phyloP scores from a whole-genome alignment of 345 rosid species.

The Eucalyptus urophylla region DNA sequence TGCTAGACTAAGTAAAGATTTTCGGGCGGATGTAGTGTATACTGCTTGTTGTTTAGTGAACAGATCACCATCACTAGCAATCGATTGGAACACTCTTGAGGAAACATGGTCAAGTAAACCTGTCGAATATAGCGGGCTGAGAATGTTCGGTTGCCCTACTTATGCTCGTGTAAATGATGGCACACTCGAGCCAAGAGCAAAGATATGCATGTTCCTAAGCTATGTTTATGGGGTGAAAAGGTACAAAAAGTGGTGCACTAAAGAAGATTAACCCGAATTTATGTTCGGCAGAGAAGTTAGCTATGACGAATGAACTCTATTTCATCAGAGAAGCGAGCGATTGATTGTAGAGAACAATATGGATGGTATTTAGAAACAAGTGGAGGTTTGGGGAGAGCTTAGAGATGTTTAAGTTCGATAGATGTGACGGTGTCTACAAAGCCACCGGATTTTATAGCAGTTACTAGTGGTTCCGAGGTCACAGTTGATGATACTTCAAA shows the following conservation, averaged over 20 bases:
- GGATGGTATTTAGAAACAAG: neutral
- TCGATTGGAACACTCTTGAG: no score
- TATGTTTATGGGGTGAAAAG: neutral
- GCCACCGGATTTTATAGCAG: rapidly evolving
- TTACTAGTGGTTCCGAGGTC: no score
- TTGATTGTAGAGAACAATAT: no score
- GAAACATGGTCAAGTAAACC: no score
- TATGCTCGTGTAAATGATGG: neutral
- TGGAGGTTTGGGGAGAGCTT: neutral
- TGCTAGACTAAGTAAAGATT: no score
- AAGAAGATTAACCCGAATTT: no score
- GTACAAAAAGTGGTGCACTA: neutral
- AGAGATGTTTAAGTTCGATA: neutral
- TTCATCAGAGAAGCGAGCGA: neutral
- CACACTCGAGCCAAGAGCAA: rapidly evolving
- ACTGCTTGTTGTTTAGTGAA: no score
- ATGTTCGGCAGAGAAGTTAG: neutral
- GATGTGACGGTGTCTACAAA: neutral
- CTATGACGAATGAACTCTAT: rapidly evolving
- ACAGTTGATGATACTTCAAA: neutral
- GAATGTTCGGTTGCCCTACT: no score
- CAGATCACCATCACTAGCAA: no score
- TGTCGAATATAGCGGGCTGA: neutral
- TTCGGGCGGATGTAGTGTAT: rapidly evolving
- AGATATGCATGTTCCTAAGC: no score